Base-by-base conservation (phyloP, 1,284 basidiomycete genomes). In the Pseudozyma pruni region DNA sequence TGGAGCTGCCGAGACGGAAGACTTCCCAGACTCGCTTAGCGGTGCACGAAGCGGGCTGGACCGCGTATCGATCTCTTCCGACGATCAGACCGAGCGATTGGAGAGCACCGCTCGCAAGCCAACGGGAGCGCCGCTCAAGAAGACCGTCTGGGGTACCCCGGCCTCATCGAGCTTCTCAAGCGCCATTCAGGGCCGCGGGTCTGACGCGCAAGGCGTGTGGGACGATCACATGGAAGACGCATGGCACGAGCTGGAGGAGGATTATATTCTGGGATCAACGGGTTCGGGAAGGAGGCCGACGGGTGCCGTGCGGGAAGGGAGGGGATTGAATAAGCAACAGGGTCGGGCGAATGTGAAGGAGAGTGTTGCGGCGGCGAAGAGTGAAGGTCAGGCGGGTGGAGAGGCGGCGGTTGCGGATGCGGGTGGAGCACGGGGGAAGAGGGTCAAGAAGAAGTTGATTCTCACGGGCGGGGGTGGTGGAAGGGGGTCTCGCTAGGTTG, bases 61-160 rank as follows among this genome's bases (percentile, higher is more conserved):
- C 19, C 54, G 51, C 10, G 66, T 59, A 14, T 62, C 66, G 11
- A 50, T 69, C 48, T 63, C 54, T 9, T 69, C 66, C 4, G 55
- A 61, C 48, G 67, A 70, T 20, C 55, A 63, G 34, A 27, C 60
- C 14, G 60, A 59, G 13, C 59, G 50, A 20, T 27, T 10, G 2
- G 31, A 38, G 17, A 34, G 41, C 16, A 17, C 14, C 16, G 22
- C 19, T 19, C 41, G 31, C 8, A 41, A 41, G 42, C 25, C 49
- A n/a, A 14, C 33, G 16, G 17, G 54, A 16, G 38, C 32, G 8
- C 40, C 60, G 5, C 46, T 52, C 9, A 71, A 68, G 27, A 75
- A 67, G 57, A 81, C 80, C 25, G 80, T 81, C 7, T 81, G 80
- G 80, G 80, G 80, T 17, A 81, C 79, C 20, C 75, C 72, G 17